Evolutionary conservation across 768 basidiomycete genomes (phyloP).

Genomic region (Peribolospora baueri): DNA sequence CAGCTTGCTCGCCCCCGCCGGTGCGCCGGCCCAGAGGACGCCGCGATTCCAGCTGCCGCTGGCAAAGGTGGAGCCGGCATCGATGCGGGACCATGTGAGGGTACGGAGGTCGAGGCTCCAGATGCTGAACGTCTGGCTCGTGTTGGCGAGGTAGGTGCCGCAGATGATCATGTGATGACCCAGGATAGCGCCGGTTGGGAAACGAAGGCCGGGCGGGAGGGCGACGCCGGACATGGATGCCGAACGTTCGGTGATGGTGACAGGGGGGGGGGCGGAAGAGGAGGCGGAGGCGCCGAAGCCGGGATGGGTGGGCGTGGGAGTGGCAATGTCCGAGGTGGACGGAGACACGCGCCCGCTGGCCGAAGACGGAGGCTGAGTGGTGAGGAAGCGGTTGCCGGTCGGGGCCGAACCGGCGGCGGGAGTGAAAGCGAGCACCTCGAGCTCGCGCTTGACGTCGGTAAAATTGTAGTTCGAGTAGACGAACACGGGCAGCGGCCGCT

Average conservation of each 20-base stretch:
- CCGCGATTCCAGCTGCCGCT: conserved; percentile 88
- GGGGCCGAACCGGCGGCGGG: conserved; percentile 21
- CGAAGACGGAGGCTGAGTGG: not conserved
- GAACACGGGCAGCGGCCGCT: conserved; percentile 63
- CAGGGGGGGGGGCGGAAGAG: conserved; percentile 33
- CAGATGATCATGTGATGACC: conserved; percentile 81
- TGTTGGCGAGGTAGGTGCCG: conserved; percentile 82
- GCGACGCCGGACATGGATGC: conserved; percentile 50
- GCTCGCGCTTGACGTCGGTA: conserved; percentile 69
- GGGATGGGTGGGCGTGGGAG: not conserved
- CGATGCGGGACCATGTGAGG: conserved; percentile 69
- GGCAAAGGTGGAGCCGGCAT: conserved; percentile 60
- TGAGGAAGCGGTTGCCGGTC: not conserved
- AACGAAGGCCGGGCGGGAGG: conserved; percentile 81
- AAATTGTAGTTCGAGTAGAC: conserved; percentile 87
- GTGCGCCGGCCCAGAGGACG: conserved; percentile 35
- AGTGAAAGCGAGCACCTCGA: conserved; percentile 48
- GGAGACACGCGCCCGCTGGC: conserved; percentile 2
- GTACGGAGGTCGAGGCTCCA: conserved; percentile 72
- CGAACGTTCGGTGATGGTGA: conserved; percentile 58
- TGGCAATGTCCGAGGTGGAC: conserved; percentile 4
- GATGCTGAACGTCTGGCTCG: conserved; percentile 81
- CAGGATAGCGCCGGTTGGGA: conserved; percentile 79
- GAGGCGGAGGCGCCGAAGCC: conserved; percentile 14
- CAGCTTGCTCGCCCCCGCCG: conserved; percentile 13